Conservation (phyloP, 306 rosid genomes). For the Alnus glutinosa region DNA sequence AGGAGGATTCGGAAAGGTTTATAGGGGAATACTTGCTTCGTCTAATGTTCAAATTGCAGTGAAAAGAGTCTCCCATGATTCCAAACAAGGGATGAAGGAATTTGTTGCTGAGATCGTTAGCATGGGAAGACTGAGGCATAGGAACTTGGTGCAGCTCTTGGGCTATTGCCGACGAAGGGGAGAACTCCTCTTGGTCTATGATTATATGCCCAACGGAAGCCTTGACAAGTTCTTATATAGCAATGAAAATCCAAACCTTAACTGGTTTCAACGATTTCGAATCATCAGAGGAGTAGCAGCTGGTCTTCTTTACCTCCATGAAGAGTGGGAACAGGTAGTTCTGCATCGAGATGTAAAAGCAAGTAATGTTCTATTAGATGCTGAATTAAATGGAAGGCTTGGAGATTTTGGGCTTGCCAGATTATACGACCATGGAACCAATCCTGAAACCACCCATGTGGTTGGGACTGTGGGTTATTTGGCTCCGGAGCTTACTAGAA, state of each 20-base stretch:
- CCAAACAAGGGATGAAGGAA: conserved; percentile 27
- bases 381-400: conserved; percentile 56
- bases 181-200: conserved; percentile 41
- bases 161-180: conserved; percentile 41
- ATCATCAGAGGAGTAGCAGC: conserved; percentile 34
- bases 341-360: conserved; percentile 78
- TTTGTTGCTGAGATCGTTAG: conserved; percentile 41
- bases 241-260: conserved; percentile 10
- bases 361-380: conserved; percentile 66
- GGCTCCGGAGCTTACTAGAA: conserved; percentile 63
- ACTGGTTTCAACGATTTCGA: conserved; percentile 39
- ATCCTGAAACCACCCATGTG: conserved; percentile 66
- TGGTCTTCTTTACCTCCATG: conserved; percentile 38
- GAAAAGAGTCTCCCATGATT: too few species aligned
- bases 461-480: conserved; percentile 79
- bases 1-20: too few species aligned
- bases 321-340: conserved; percentile 72
- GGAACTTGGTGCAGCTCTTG: conserved; percentile 43
- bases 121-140: conserved; percentile 43
- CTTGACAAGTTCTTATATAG: conserved; percentile 31
- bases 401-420: conserved; percentile 84
- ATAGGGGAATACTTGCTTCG: too few species aligned
- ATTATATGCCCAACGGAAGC: conserved; percentile 48
- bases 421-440: conserved; percentile 53
- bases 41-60: too few species aligned